Evolutionary conservation across 192 early-diverging fungal genomes (phyloP).

Genomic region (Backusella sp.): DNA sequence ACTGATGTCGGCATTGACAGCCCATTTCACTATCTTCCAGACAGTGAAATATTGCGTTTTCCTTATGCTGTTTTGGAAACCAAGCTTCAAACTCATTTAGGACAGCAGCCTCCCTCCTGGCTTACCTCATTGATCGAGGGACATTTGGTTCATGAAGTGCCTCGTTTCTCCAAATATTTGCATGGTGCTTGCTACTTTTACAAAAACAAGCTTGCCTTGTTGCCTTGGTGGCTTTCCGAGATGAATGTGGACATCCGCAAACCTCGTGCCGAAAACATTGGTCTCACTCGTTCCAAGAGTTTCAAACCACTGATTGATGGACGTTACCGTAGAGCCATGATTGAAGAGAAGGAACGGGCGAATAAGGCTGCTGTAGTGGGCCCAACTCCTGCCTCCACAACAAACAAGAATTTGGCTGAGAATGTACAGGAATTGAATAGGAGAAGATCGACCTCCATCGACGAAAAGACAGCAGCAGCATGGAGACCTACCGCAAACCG

Average conservation of each 20-base stretch:
- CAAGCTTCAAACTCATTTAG: constrained; percentile 72
- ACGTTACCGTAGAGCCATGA: constrained; percentile 35
- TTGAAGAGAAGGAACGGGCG: constrained; percentile 25
- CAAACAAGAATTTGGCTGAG: constrained; percentile 5
- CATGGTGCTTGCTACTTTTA: constrained; percentile 59
- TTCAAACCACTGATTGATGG: constrained; percentile 40
- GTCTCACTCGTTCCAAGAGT: constrained; percentile 33
- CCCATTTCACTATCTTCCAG: constrained; percentile 76
- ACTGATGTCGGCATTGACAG: constrained; percentile 78
- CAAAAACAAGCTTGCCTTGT: constrained; percentile 21
- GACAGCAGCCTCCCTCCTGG: constrained; percentile 73
- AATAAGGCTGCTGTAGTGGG: constrained; percentile 9
- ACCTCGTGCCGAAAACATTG: constrained; percentile 29
- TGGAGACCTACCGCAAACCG: constrained; percentile 2
- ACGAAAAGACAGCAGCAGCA: constrained; percentile 11
- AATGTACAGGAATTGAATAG: constrained; percentile 14
- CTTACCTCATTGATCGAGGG: constrained; percentile 70
- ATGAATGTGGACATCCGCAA: constrained; percentile 54
- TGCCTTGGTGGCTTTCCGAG: constrained; percentile 45
- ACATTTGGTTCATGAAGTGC: constrained; percentile 77
- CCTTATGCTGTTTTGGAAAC: constrained; percentile 95
- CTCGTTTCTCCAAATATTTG: constrained; percentile 84
- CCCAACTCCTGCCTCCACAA: not conserved
- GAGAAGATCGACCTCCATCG: not conserved
- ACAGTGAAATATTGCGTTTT: constrained; percentile 81